phyloP scores from a whole-genome alignment of 352 stramenopile species.

The Thraustochytrium striatum region DNA sequence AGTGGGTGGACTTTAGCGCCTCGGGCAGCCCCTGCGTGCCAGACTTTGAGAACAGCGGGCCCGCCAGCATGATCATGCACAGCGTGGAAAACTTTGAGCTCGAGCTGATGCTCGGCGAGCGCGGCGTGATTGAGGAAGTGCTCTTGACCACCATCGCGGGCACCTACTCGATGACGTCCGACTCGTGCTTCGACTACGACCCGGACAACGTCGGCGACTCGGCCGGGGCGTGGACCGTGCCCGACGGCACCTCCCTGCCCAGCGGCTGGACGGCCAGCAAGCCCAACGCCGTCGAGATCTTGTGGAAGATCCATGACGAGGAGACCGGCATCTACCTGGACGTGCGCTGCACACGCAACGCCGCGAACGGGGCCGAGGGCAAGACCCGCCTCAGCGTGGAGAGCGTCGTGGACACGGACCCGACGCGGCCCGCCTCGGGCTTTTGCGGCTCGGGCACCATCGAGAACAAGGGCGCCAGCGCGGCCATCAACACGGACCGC shows the following conservation, averaged over 20 bases:
- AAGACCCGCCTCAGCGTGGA: conserved; percentile 9
- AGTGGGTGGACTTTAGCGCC: not conserved
- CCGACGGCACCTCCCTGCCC: not conserved
- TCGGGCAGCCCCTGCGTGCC: conserved; percentile 31
- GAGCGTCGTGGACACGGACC: not conserved
- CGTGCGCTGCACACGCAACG: not conserved
- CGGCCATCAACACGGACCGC: not conserved
- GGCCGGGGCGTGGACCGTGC: not conserved
- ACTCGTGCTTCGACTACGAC: conserved; percentile 29
- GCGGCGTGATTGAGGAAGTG: conserved; percentile 25
- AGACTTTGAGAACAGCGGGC: conserved; percentile 6
- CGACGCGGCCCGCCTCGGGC: not conserved
- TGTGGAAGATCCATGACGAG: not conserved
- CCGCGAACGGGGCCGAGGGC: not conserved
- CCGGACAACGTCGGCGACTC: not conserved
- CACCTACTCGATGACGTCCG: not conserved
- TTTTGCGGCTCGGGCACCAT: conserved; percentile 6
- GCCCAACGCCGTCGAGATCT: conserved; percentile 37
- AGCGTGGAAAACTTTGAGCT: not conserved
- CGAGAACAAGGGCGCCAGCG: not conserved
- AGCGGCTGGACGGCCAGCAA: not conserved
- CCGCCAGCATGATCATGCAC: conserved; percentile 45
- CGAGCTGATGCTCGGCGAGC: conserved; percentile 37
- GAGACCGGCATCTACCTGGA: conserved; percentile 1
- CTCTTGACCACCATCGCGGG: not conserved